Conservation (phyloP, 2,329 filamentous ascomycete species). For the Monilinia vaccinii-corymbosi region DNA sequence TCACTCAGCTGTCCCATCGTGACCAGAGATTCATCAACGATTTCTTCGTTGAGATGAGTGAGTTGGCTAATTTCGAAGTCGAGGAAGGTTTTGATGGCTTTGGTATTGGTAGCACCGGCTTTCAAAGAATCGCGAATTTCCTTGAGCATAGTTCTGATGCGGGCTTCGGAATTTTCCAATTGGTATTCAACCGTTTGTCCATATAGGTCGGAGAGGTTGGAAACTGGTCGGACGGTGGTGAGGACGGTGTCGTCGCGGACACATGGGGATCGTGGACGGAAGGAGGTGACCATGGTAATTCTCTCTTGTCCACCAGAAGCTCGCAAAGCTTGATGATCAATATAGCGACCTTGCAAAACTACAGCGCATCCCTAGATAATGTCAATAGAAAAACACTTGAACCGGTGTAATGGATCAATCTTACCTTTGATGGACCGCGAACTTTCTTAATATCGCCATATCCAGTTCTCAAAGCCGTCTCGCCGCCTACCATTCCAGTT, state of each 20-base stretch:
- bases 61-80: slow-evolving; percentile 30
- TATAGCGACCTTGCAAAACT: slow-evolving; percentile 38
- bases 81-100: slow-evolving; percentile 30
- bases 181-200: slow-evolving; percentile 33
- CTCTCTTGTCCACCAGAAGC: slow-evolving; percentile 36
- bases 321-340: slow-evolving; percentile 36
- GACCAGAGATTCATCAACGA: slow-evolving; percentile 28
- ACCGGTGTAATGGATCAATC: background rate
- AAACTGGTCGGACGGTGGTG: slow-evolving; percentile 31
- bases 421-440: slow-evolving; percentile 36
- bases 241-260: slow-evolving; percentile 34
- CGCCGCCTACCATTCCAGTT: slow-evolving; percentile 40
- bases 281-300: slow-evolving; percentile 39
- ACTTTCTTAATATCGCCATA: slow-evolving; percentile 37
- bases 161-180: slow-evolving; percentile 32
- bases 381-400: slow-evolving; percentile 7
- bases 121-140: slow-evolving; percentile 30
- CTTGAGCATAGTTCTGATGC: slow-evolving; percentile 30
- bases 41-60: slow-evolving; percentile 27
- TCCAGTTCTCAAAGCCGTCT: slow-evolving; percentile 51
- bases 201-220: slow-evolving; percentile 32
- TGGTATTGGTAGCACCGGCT: slow-evolving; percentile 29
- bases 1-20: slow-evolving; percentile 24
- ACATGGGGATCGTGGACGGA: slow-evolving; percentile 34
- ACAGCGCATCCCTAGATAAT: slow-evolving; percentile 32